A percentile compares a stretch with the other conserved stretches of the same genome.
Conservation (phyloP, 352 stramenopile genomes). For the Pythium pyrilobum region DNA sequence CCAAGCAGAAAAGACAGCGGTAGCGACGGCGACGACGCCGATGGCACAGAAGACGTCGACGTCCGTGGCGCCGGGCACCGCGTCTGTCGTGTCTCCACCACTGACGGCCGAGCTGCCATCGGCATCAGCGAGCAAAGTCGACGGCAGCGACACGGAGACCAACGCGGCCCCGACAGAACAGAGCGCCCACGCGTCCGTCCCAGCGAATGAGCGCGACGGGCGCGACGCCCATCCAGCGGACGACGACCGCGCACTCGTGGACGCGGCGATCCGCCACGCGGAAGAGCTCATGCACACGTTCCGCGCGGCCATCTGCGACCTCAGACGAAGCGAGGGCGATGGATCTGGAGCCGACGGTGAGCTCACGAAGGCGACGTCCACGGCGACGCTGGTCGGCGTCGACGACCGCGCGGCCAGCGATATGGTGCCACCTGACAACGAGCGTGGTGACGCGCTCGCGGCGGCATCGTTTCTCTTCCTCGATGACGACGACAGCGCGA, state of each 20-base stretch:
- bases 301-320: constrained; percentile 9
- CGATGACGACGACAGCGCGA: neutral
- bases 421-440: too few species aligned
- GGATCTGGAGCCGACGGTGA: neutral
- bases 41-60: neutral
- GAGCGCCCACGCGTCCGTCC: too few species aligned
- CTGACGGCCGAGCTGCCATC: too few species aligned
- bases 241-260: constrained; percentile 5
- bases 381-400: constrained; percentile 5
- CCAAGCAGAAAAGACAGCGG: neutral
- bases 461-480: constrained; percentile 4
- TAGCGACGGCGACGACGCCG: neutral
- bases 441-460: neutral
- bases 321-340: neutral
- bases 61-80: neutral
- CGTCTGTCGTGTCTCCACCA: neutral
- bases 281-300: constrained; percentile 19
- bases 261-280: constrained; percentile 11
- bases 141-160: too few species aligned
- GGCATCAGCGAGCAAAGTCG: too few species aligned
- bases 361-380: constrained; percentile 17
- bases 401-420: neutral
- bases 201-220: neutral
- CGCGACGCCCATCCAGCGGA: neutral
- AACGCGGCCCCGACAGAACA: too few species aligned